A percentile compares a stretch with the other conserved stretches of the same genome.
Evolutionary conservation across 2,329 filamentous ascomycete species (phyloP).

Genomic region (Fusarium decemcellulare): DNA sequence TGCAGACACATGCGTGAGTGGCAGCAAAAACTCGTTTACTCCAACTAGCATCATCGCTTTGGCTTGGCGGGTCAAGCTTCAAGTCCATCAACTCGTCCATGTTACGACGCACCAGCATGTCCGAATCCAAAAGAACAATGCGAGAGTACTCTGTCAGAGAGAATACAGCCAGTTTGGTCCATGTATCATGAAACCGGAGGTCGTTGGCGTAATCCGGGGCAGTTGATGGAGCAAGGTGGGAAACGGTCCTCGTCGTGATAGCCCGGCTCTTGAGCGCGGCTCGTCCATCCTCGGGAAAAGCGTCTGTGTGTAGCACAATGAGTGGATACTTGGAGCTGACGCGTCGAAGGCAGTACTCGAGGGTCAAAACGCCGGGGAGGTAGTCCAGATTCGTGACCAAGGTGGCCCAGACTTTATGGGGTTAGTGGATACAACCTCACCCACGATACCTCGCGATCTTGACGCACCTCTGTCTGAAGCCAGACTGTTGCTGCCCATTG

Average conservation of each 20-base stretch:
- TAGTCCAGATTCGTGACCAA: conserved; percentile 24
- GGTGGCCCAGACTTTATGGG: conserved; percentile 20
- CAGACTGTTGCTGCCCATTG: no score
- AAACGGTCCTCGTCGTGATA: neutral
- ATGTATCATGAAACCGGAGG: neutral
- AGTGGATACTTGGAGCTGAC: conserved; percentile 19
- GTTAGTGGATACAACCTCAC: neutral
- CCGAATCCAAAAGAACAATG: conserved; percentile 19
- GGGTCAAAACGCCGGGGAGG: conserved; percentile 24
- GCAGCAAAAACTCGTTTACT: conserved; percentile 26
- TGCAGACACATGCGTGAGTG: conserved; percentile 28
- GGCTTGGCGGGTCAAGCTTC: neutral
- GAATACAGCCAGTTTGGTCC: conserved; percentile 18
- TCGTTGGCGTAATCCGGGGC: conserved; percentile 18
- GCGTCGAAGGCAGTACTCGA: conserved; percentile 13
- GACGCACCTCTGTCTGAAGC: no score
- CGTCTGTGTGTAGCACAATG: conserved; percentile 5
- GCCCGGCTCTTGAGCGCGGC: neutral
- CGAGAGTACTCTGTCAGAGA: conserved; percentile 10
- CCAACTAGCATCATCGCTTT: accelerated
- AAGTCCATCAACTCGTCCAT: conserved; percentile 32
- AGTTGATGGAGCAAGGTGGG: neutral
- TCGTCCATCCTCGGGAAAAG: neutral
- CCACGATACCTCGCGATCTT: no score
- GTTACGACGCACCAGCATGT: conserved; percentile 20